Base-by-base conservation (phyloP, 805 yeast species). In the Hanseniaspora jakobsenii region DNA sequence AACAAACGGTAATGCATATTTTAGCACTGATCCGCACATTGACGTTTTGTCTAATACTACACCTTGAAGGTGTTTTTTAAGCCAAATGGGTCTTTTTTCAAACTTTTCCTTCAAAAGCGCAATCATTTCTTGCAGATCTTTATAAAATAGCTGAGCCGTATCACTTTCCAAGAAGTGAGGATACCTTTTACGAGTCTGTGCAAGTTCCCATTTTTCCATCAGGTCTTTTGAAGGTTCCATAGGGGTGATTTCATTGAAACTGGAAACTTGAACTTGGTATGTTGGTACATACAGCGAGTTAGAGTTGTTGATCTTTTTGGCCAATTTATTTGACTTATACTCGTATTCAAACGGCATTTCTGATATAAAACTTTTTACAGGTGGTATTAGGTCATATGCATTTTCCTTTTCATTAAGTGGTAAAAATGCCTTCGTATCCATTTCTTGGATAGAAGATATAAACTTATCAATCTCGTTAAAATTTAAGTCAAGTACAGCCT, bases 1-100 rank as follows among this genome's bases (percentile, higher is more conserved):
- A 0, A 85, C 81, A 57, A 82, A 79, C 0, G 97, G 94, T 39
- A 91, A 59, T 0, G 95, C 93, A 50, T 72, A 77, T 52, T 81
- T 77, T 35, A 89, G 50, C 8, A 58, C 48, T 6, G 44, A 31
- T 6, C 44, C 45, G 27, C 48, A 46, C 2, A 40, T 22, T 2
- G 42, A 38, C 60, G 63, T 51, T 59, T 64, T 46, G 53, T 66
- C 49, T 18, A 58, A 55, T 3, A 77, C 64, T 41, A 77, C 64
- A 6, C 69, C 66, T 46, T 65, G 67, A 18, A 87, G 57, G 51
- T 82, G 93, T 50, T 81, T 72, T 46, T 95, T 70, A 1, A 87
- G 71, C 94, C 95, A 87, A 14, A 85, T 71, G 0, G 95, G 95
- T 55, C 89, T 76, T 48, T 68, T 57, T 1, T 68, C 75, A 56